Conservation (phyloP, 495 filamentous ascomycete species). For the Tuber umbilicatum region DNA sequence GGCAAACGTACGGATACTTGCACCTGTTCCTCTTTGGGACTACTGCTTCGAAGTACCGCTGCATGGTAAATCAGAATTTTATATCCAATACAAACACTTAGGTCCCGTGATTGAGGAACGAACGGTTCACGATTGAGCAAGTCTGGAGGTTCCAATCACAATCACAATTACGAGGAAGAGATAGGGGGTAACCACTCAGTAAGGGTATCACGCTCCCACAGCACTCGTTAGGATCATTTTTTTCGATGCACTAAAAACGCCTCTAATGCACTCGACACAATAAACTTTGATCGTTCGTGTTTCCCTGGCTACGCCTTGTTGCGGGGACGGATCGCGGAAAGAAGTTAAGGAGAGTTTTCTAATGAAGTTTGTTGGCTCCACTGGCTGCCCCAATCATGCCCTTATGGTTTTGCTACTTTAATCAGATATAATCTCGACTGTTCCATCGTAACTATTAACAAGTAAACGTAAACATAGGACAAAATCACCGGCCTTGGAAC, state of each 20-base stretch:
- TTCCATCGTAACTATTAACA: constrained; percentile 15
- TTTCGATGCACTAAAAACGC: neutral
- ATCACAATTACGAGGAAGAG: neutral
- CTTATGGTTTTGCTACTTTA: constrained; percentile 2
- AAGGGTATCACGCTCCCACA: neutral
- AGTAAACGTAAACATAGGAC: constrained; percentile 1
- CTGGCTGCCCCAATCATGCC: constrained; percentile 1
- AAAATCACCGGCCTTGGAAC: constrained; percentile 24
- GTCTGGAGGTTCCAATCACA: neutral
- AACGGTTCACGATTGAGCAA: neutral
- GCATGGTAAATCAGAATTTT: neutral
- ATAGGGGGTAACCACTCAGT: neutral
- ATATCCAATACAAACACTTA: neutral
- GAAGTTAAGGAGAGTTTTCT: constrained; percentile 13
- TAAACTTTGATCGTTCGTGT: neutral
- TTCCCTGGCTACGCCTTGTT: neutral
- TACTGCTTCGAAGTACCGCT: neutral
- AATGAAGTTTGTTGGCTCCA: constrained; percentile 9
- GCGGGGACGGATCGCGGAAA: neutral
- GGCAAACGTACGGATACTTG: neutral
- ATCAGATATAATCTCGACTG: constrained; percentile 12
- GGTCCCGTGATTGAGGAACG: neutral
- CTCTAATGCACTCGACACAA: neutral
- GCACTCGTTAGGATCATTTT: neutral
- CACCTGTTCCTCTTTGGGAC: neutral